Conservation (phyloP, 352 stramenopile species). For the Phytophthora sp. region DNA sequence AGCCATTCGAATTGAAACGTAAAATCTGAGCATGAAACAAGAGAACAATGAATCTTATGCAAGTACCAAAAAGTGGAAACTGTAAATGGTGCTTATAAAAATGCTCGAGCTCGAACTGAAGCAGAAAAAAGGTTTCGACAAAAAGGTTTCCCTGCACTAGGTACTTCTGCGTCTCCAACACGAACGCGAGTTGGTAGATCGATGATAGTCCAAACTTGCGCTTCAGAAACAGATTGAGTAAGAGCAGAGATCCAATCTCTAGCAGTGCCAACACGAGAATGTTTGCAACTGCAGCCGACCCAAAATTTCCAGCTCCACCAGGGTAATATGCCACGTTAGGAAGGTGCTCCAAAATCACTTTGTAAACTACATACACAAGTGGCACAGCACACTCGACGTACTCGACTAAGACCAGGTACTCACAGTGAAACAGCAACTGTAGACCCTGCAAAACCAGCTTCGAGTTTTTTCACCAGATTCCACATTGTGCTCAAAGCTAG, state of each 20-base stretch:
- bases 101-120: neutral
- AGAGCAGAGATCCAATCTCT: conserved; percentile 32
- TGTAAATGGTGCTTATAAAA: no score
- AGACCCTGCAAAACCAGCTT: conserved; percentile 1
- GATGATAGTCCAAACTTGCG: conserved; percentile 33
- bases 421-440: conserved; percentile 33
- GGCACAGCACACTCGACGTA: conserved; percentile 43
- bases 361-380: conserved; percentile 31
- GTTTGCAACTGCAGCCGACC: neutral
- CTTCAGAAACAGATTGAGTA: conserved; percentile 23
- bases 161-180: conserved; percentile 30
- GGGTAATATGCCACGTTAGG: conserved; percentile 37
- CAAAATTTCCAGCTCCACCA: conserved; percentile 2
- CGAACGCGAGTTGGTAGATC: conserved; percentile 35
- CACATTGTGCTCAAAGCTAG: neutral
- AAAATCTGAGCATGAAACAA: no score
- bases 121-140: neutral
- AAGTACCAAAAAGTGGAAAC: no score
- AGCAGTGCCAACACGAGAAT: conserved; percentile 26
- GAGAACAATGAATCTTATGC: no score
- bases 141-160: neutral
- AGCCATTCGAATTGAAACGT: no score
- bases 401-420: conserved; percentile 16
- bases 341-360: conserved; percentile 32
- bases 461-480: neutral